These are phyloP conservation scores for Taphrina deformans DNA, from an alignment of 1,139 yeast species.

Conservation along the genomic window DNA sequence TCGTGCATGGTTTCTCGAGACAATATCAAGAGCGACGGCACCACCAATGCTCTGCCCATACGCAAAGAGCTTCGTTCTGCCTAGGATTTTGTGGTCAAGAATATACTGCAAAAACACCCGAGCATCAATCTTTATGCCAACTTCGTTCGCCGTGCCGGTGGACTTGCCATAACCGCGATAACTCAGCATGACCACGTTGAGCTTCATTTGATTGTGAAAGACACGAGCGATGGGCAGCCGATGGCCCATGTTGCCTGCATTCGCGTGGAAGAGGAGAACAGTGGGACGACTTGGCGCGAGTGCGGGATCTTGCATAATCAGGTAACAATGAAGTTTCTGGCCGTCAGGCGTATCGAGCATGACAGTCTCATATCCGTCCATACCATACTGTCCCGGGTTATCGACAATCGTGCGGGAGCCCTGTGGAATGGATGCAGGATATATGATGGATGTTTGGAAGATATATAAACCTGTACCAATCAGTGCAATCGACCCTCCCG, in stretches of 20 bases:
- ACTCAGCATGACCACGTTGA: constrained; percentile 56
- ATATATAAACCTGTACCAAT: constrained; percentile 36
- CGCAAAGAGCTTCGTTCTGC: constrained; percentile 58
- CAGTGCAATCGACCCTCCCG: neutral
- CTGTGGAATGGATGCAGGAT: constrained; percentile 78
- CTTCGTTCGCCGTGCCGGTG: constrained; percentile 73
- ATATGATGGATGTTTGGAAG: constrained; percentile 65
- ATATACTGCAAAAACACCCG: constrained; percentile 67
- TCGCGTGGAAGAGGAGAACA: constrained; percentile 77
- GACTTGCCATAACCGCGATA: constrained; percentile 61
- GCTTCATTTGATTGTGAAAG: constrained; percentile 63
- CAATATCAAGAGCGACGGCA: constrained; percentile 85
- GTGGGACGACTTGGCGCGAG: constrained; percentile 52
- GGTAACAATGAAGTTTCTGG: constrained; percentile 49
- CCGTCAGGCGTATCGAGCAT: constrained; percentile 69
- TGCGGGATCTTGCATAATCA: constrained; percentile 43
- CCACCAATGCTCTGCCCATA: constrained; percentile 95
- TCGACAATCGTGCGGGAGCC: constrained; percentile 70
- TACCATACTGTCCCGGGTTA: constrained; percentile 69
- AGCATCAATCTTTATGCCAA: constrained; percentile 81
- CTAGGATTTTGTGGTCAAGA: constrained; percentile 54
- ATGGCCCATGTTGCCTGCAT: constrained; percentile 96
- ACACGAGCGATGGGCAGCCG: constrained; percentile 78
- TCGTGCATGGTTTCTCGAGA: constrained; percentile 51
- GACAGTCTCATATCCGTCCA: constrained; percentile 64